phyloP scores from a whole-genome alignment of 2,329 filamentous ascomycete genomes.

The Penicillium occitanis region DNA sequence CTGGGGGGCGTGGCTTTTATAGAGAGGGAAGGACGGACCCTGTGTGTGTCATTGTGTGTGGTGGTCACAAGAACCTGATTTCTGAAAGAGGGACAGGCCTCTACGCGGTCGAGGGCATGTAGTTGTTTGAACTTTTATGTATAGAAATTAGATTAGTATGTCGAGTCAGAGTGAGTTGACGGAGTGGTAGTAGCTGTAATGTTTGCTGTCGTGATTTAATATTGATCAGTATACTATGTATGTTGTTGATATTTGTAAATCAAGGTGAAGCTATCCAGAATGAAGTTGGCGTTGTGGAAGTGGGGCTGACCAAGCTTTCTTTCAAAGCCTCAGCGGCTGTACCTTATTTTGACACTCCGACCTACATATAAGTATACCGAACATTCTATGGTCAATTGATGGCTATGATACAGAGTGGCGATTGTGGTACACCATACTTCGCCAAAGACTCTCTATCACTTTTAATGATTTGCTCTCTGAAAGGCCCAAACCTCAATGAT shows the following conservation, averaged over 20 bases:
- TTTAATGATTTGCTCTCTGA: not conserved
- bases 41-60: conserved; percentile 6
- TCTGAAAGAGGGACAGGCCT: not conserved
- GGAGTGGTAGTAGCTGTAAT: not conserved
- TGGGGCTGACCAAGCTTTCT: not conserved
- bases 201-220: not conserved
- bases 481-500: not conserved
- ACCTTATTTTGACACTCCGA: not conserved
- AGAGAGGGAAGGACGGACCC: not conserved
- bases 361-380: too few relatives aligned
- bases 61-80: not conserved
- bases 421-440: not conserved
- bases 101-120: not conserved
- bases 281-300: not conserved
- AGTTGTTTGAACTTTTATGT: not conserved
- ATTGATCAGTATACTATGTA: not conserved
- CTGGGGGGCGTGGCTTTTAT: too few relatives aligned
- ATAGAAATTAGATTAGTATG: not conserved
- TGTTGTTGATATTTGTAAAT: not conserved
- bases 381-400: too few relatives aligned
- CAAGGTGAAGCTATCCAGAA: not conserved
- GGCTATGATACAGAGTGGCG: too few relatives aligned
- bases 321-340: not conserved
- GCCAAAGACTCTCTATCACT: not conserved
- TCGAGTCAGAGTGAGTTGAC: not conserved